These are phyloP conservation scores for Podila horticola DNA, from an alignment of 192 early-diverging fungal species.

Conservation along the genomic window DNA sequence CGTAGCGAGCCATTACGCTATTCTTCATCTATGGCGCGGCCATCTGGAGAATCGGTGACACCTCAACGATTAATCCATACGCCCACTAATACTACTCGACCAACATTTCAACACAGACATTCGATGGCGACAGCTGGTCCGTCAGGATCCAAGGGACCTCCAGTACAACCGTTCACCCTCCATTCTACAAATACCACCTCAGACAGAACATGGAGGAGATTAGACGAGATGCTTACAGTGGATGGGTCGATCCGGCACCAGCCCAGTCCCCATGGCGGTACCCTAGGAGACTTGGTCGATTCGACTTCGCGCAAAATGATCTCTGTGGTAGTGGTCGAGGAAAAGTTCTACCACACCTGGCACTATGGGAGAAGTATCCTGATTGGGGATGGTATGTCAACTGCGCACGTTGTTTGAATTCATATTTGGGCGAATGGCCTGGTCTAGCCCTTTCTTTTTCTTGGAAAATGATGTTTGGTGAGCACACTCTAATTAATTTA, in stretches of 20 bases:
- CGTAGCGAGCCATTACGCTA: too few species aligned
- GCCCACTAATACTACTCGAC: neutral
- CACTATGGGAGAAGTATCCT: conserved; percentile 2
- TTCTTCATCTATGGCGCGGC: too few species aligned
- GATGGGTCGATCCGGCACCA: conserved; percentile 7
- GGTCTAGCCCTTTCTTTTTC: neutral
- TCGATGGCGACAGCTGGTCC: neutral
- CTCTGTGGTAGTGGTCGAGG: neutral
- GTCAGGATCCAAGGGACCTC: too few species aligned
- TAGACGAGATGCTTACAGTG: neutral
- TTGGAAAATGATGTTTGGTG: neutral
- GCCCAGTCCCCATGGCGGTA: conserved; percentile 1
- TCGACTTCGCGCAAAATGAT: conserved; percentile 4
- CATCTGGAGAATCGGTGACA: too few species aligned
- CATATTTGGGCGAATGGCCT: neutral
- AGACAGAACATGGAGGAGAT: neutral
- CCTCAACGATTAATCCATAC: too few species aligned
- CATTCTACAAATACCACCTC: neutral
- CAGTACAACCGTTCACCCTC: neutral
- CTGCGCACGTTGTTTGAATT: neutral
- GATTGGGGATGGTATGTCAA: conserved; percentile 7
- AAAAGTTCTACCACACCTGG: conserved; percentile 8
- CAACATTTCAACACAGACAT: neutral
- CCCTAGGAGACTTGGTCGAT: conserved; percentile 3
- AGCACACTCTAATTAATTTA: neutral